These are phyloP conservation scores for Saccharomyces hybrid DNA, from an alignment of 1,139 yeast genomes.

Conservation along the genomic window DNA sequence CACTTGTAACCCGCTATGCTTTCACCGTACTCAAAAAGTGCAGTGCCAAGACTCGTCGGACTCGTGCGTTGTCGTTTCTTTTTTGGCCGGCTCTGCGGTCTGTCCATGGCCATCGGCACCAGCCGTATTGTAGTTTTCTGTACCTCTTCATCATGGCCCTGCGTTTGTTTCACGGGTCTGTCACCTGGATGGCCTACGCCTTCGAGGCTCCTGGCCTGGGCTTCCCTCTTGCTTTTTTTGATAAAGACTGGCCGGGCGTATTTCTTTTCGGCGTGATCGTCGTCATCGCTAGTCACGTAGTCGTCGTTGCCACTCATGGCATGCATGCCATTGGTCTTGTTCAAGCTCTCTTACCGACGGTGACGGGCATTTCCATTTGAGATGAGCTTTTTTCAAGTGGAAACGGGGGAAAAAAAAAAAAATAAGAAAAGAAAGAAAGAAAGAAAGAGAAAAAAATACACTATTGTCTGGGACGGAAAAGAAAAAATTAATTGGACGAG, in stretches of 20 bases:
- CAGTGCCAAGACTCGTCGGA: background rate
- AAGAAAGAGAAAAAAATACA: background rate
- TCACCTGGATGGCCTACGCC: background rate
- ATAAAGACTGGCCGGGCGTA: background rate
- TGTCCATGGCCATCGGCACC: background rate
- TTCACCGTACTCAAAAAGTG: constrained; percentile 6
- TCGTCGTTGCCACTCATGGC: background rate
- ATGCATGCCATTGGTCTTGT: background rate
- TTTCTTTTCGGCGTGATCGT: background rate
- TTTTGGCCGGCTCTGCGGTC: background rate
- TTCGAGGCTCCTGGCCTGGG: background rate
- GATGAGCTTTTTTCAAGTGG: too few species aligned
- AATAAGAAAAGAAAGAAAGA: background rate
- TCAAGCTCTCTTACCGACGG: too few species aligned
- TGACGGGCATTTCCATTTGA: too few species aligned
- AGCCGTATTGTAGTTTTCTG: background rate
- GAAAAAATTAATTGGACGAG: constrained; percentile 47
- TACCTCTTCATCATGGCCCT: background rate
- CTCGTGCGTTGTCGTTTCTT: background rate
- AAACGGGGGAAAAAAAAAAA: background rate
- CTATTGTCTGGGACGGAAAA: too few species aligned
- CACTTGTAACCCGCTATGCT: constrained; percentile 7
- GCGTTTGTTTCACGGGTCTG: background rate
- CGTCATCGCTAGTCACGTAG: background rate
- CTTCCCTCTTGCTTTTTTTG: background rate